Evolutionary conservation across 2,329 filamentous ascomycete genomes (phyloP).

Genomic region (Chaetomium sp.): DNA sequence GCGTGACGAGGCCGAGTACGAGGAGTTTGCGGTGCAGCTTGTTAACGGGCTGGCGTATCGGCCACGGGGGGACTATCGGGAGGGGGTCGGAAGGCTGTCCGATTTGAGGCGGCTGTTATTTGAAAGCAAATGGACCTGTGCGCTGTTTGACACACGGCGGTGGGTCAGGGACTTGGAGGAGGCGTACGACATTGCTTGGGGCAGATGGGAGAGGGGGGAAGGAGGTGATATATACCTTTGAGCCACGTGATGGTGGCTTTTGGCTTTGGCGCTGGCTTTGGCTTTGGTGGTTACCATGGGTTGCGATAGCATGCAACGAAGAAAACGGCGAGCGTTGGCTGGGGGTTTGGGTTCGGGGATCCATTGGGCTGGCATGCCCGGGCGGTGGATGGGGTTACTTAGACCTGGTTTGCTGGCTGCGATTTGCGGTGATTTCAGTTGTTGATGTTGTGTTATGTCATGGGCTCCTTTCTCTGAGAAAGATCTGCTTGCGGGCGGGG

Average conservation of each 20-base stretch:
- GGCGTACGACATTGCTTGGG: constrained; percentile 88
- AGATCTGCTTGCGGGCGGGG: not conserved
- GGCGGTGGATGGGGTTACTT: not conserved
- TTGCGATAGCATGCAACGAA: not conserved
- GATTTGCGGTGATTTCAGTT: not conserved
- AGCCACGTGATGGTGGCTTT: constrained; percentile 6
- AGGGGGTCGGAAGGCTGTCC: constrained; percentile 68
- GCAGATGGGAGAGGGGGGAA: constrained; percentile 79
- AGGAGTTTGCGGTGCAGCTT: constrained; percentile 71
- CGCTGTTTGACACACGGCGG: constrained; percentile 84
- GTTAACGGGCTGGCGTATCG: constrained; percentile 65
- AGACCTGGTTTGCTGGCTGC: constrained; percentile 2
- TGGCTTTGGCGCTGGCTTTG: not conserved
- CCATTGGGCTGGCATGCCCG: constrained; percentile 5
- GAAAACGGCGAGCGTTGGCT: not conserved
- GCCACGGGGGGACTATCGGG: constrained; percentile 44
- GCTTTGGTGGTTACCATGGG: not conserved
- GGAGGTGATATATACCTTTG: constrained; percentile 90
- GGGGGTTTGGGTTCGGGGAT: not conserved
- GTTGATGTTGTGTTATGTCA: not conserved
- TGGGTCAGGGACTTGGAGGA: constrained; percentile 90
- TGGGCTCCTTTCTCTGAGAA: not conserved
- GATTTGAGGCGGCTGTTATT: constrained; percentile 82
- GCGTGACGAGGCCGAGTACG: constrained; percentile 77
- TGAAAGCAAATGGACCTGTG: constrained; percentile 79